Percentiles rank a stretch among this genome's conserved stretches.
phyloP scores from a whole-genome alignment of 1,139 yeast genomes.

The Candida sanyaensis region DNA sequence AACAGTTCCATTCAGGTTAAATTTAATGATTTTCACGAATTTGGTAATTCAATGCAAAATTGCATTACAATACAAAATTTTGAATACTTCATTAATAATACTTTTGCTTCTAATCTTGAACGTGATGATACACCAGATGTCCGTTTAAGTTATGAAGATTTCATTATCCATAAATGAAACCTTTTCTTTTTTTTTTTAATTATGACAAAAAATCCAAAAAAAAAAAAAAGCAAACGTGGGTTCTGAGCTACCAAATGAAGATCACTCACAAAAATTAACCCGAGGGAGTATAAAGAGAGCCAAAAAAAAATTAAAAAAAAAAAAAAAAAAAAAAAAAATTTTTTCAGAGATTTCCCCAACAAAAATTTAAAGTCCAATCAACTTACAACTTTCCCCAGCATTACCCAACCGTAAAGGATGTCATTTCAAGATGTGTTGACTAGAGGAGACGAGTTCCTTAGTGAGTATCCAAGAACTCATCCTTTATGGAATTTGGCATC shows the following conservation, averaged over 20 bases:
- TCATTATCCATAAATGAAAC: neutral
- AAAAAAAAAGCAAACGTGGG: neutral
- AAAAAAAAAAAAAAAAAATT: too few species aligned
- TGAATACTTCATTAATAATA: conserved; percentile 1
- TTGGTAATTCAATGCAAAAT: neutral
- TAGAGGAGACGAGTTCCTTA: conserved; percentile 74
- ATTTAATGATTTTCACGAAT: conserved; percentile 10
- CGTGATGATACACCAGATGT: conserved; percentile 2
- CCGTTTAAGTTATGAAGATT: conserved; percentile 5
- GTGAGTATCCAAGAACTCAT: conserved; percentile 59
- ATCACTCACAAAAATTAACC: too few species aligned
- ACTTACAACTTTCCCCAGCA: neutral
- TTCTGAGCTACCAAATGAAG: too few species aligned
- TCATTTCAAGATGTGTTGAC: conserved; percentile 70
- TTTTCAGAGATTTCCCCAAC: neutral
- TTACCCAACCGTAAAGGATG: conserved; percentile 37
- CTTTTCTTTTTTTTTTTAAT: neutral
- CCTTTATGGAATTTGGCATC: conserved; percentile 68
- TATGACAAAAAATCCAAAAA: neutral
- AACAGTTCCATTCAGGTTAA: conserved; percentile 1
- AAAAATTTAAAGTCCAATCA: neutral
- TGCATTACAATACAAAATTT: conserved; percentile 5
- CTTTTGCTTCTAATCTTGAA: conserved; percentile 2
- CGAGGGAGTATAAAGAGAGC: too few species aligned
- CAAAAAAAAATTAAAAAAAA: too few species aligned